phyloP scores from a whole-genome alignment of 169 alveolate species.

The Theileria orientalis region DNA sequence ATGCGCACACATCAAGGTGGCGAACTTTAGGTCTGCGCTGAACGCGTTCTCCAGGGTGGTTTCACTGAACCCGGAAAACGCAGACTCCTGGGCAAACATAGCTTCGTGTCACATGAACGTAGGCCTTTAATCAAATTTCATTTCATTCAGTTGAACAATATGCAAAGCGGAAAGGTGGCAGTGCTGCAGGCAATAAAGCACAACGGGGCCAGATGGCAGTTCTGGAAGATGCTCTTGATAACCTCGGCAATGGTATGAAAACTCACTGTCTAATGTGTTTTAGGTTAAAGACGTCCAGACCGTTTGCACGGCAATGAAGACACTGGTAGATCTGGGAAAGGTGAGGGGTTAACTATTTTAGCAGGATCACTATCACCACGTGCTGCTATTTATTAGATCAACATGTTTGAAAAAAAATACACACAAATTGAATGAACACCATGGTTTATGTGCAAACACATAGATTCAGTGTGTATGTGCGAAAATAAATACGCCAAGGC shows the following conservation, averaged over 20 bases:
- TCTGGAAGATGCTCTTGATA: constrained; percentile 73
- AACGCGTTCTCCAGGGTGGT: constrained; percentile 68
- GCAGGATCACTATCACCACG: constrained; percentile 27
- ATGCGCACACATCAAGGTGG: constrained; percentile 66
- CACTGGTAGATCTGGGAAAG: constrained; percentile 58
- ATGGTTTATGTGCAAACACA: too few species aligned
- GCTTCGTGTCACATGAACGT: constrained; percentile 70
- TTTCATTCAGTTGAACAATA: constrained; percentile 35
- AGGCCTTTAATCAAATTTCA: not conserved
- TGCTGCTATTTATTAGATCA: too few species aligned
- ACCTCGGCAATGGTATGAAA: constrained; percentile 56
- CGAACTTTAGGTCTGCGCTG: constrained; percentile 62
- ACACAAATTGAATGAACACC: too few species aligned
- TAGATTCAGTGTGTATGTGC: too few species aligned
- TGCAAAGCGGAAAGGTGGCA: constrained; percentile 63
- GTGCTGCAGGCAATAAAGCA: constrained; percentile 74
- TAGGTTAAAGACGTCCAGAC: constrained; percentile 66
- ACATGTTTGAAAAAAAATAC: too few species aligned
- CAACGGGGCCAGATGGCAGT: constrained; percentile 70
- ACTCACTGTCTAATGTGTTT: not conserved
- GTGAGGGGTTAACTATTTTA: constrained; percentile 48
- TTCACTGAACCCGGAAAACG: constrained; percentile 64
- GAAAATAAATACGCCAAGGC: too few species aligned
- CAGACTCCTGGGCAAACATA: constrained; percentile 77
- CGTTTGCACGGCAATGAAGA: constrained; percentile 61